These are phyloP conservation scores for Calonectria montana DNA, from an alignment of 2,329 filamentous ascomycete genomes.

Conservation along the genomic window DNA sequence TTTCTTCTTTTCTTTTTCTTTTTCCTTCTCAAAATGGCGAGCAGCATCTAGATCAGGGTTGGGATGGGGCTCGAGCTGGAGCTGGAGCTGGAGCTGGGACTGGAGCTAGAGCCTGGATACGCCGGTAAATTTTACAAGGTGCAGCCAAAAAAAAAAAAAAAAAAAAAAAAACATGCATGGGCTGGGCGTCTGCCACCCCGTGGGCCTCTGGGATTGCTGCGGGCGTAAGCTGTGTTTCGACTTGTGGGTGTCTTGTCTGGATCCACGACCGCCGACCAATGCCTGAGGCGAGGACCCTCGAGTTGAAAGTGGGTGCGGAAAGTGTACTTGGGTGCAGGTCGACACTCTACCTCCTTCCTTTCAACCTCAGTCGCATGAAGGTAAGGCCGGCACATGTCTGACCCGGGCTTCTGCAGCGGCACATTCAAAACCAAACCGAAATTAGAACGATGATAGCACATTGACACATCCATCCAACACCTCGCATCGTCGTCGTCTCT, in stretches of 20 bases:
- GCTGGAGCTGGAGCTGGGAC: background rate
- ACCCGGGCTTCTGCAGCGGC: constrained; percentile 2
- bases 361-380: constrained; percentile 11
- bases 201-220: constrained; percentile 3
- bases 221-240: constrained; percentile 7
- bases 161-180: too few species aligned
- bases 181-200: background rate
- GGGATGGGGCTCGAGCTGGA: background rate
- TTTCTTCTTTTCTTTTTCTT: background rate
- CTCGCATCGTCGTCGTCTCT: background rate
- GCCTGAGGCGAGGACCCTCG: background rate
- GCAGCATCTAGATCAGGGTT: background rate
- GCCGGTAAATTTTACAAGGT: constrained; percentile 8
- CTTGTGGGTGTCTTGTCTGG: constrained; percentile 8
- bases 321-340: background rate
- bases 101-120: background rate
- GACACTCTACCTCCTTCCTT: constrained; percentile 1
- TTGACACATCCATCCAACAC: background rate
- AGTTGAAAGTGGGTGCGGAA: background rate
- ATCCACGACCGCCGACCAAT: background rate
- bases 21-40: background rate
- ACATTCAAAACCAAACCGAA: background rate
- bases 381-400: constrained; percentile 18
- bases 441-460: background rate
- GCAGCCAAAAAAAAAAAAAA: background rate